Evolutionary conservation across 2,329 filamentous ascomycete species (phyloP), one percentile per base, ranked within the genome.

Genomic region (Fonsecaea monophora): DNA sequence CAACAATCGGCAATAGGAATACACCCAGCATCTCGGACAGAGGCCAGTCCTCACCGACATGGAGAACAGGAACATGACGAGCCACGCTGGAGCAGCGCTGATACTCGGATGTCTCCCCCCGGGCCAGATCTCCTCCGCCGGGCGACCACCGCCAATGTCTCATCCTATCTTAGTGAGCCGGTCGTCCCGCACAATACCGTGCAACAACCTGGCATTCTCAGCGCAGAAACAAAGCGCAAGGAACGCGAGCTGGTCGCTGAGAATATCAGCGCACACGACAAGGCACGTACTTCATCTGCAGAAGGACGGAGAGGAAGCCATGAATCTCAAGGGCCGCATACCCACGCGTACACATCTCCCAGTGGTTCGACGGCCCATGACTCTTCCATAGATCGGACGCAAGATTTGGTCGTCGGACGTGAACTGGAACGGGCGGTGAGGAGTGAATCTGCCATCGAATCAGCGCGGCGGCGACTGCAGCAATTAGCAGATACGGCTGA

Each of bases 261-360:
- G 61, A 53, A 67, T 37, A 63, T 67, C 55, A 67, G 65, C 48
- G 65, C 65, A 13, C 65, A 64, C 21, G 65, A 66, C 21, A 57
- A 35, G 13, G 42, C 58, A 30, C 37, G 48, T n/a, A 21, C 45
- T 12, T 50, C 45, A 25, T 50, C 45, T 12, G 13, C 7, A 25
- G 18, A 50, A 10, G 45, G 18, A n/a, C 45, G 25, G 38, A 35
- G 18, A 45, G 50, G 35, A 7, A 35, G n/a, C 4, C 4, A 50
- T 9, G 25, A 42, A 12, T 10, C 7, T 25, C 45, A 50, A 21
- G 18, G 18, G 18, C 3, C 45, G 9, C 18, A 25, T 50, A 25
- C n/a, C 2, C 45, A 12, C 45, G 6, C 18, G 3, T 25, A 50
- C 18, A 50, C n/a, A 4, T 50, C 45, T 50, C 18, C 45, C 8